Evolutionary conservation across 2,329 filamentous ascomycete genomes (phyloP).

Genomic region (Colletotrichum costaricense): DNA sequence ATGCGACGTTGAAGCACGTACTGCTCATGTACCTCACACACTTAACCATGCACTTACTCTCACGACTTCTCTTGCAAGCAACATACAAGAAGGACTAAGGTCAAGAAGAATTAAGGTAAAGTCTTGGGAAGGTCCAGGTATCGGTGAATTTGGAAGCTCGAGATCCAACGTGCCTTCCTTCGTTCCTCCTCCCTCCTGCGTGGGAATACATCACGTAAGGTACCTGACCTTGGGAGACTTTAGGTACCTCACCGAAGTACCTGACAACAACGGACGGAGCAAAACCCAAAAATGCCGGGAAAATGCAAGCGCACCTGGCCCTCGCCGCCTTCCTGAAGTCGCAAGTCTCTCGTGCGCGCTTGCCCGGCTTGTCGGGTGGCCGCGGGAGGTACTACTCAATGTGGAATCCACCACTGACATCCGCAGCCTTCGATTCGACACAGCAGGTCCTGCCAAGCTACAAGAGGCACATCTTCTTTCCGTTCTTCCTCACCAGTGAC

Average conservation of each 20-base stretch:
- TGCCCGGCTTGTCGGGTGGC: slow-evolving; percentile 30
- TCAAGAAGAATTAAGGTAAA: neutral
- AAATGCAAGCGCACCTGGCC: neutral
- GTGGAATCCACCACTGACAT: slow-evolving; percentile 24
- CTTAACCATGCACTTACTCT: neutral
- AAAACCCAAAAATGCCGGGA: neutral
- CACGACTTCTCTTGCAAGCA: neutral
- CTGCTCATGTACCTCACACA: neutral
- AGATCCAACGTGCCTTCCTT: neutral
- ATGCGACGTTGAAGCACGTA: slow-evolving; percentile 4
- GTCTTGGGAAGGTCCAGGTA: neutral
- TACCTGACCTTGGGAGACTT: too few relatives aligned
- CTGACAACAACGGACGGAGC: neutral
- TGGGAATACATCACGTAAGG: too few relatives aligned
- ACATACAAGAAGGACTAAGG: neutral
- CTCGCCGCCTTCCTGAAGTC: slow-evolving; percentile 26
- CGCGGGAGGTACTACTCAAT: slow-evolving; percentile 17
- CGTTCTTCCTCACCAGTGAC: neutral
- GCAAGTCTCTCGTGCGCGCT: slow-evolving; percentile 23
- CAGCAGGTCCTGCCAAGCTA: slow-evolving; percentile 19
- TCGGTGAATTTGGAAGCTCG: neutral
- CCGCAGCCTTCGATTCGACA: slow-evolving; percentile 8
- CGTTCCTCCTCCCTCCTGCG: neutral
- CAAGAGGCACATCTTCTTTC: neutral
- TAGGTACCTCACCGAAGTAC: neutral